phyloP scores from a whole-genome alignment of 108 stramenopile species.

The Pseudonitzschia pungens region DNA sequence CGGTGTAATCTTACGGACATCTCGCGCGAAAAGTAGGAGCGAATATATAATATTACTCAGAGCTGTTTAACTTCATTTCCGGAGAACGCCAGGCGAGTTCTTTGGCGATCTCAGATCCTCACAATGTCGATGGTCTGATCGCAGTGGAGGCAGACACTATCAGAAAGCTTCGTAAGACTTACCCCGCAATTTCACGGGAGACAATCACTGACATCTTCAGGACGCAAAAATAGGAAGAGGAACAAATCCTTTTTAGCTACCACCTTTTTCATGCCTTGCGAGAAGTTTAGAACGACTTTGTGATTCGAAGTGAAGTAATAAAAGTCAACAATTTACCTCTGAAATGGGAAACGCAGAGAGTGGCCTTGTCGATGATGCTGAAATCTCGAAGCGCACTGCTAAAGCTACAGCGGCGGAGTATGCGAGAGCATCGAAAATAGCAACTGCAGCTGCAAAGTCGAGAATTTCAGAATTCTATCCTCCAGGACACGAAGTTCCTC shows the following conservation, averaged over 20 bases:
- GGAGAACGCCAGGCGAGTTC: background rate
- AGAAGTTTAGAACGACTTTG: background rate
- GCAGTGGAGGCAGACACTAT: background rate
- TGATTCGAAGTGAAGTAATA: background rate
- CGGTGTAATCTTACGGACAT: too few relatives aligned
- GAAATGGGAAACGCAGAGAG: constrained; percentile 9
- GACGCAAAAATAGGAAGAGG: too few relatives aligned
- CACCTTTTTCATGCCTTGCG: too few relatives aligned
- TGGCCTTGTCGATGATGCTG: constrained; percentile 4
- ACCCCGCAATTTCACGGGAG: too few relatives aligned
- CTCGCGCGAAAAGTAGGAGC: background rate
- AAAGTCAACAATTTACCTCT: background rate
- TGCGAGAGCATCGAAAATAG: background rate
- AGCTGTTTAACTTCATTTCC: background rate
- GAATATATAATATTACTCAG: background rate
- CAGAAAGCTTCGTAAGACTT: too few relatives aligned
- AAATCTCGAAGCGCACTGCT: background rate
- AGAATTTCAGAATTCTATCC: constrained; percentile 1
- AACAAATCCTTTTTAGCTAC: too few relatives aligned
- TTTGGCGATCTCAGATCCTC: background rate
- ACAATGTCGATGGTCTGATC: background rate
- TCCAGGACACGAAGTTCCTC: background rate
- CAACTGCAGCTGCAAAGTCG: background rate
- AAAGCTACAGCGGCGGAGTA: background rate
- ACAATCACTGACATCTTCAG: too few relatives aligned